phyloP scores from a whole-genome alignment of 345 rosid genomes.

The Eucalyptus regnans region DNA sequence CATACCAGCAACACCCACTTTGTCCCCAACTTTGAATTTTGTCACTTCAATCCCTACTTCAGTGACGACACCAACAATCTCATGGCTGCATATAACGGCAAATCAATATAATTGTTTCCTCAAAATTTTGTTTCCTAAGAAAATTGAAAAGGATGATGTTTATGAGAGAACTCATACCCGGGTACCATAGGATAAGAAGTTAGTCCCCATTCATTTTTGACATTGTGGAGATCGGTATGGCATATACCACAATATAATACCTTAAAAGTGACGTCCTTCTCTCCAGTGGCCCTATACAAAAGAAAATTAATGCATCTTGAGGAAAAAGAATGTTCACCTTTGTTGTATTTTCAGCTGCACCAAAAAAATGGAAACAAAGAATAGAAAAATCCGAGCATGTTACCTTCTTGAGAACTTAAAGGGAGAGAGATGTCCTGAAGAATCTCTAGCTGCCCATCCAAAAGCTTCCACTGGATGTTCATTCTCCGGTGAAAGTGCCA shows the following conservation, averaged over 20 bases:
- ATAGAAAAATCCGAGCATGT: background rate
- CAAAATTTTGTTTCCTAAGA: background rate
- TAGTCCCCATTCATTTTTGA: conserved; percentile 26
- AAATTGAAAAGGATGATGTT: background rate
- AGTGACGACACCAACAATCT: conserved; percentile 19
- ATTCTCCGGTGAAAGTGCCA: background rate
- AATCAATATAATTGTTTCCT: background rate
- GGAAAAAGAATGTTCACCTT: background rate
- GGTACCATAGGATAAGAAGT: conserved; percentile 28
- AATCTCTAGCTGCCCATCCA: conserved; percentile 7
- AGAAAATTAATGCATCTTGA: background rate
- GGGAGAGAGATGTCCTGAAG: conserved; percentile 1
- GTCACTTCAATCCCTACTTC: conserved; percentile 21
- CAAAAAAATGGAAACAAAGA: background rate
- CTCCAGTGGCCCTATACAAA: conserved; percentile 9
- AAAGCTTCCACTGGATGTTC: background rate
- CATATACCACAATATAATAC: conserved; percentile 31
- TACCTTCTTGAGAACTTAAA: conserved; percentile 8
- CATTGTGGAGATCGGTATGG: conserved; percentile 22
- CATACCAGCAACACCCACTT: conserved; percentile 24
- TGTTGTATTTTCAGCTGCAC: background rate
- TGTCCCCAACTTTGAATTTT: conserved; percentile 24
- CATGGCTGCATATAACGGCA: conserved; percentile 1
- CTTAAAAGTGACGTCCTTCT: conserved; percentile 17
- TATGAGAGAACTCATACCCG: conserved; percentile 5